Conservation (phyloP, 2,329 filamentous ascomycete genomes). For the Atkinsonella hypoxylon region DNA sequence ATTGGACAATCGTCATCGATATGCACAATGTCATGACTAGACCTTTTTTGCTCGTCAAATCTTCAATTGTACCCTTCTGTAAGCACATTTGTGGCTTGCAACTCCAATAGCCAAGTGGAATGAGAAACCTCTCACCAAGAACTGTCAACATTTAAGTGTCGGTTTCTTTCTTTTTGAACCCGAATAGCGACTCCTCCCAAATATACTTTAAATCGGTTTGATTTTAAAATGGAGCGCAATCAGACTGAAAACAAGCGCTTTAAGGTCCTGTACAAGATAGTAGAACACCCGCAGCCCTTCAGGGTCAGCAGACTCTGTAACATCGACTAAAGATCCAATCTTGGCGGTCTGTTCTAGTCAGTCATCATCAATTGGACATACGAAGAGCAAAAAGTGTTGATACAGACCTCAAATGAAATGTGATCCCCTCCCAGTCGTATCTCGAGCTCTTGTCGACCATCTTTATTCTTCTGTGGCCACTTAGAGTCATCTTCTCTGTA, state of each 20-base stretch:
- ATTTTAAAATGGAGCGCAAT: conserved; percentile 98
- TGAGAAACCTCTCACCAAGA: not conserved
- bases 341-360: conserved; percentile 70
- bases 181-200: not conserved
- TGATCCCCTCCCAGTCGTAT: conserved; percentile 89
- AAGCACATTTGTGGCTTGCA: not conserved
- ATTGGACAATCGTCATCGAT: no score
- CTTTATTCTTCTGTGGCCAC: conserved; percentile 99
- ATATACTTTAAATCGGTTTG: conserved; percentile 51
- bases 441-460: conserved; percentile 91
- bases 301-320: conserved; percentile 89
- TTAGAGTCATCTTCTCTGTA: conserved; percentile 90
- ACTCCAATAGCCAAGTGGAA: not conserved
- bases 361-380: conserved; percentile 3
- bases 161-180: no score
- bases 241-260: conserved; percentile 90
- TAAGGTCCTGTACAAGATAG: conserved; percentile 94
- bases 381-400: not conserved
- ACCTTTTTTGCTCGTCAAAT: no score
- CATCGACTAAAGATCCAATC: conserved; percentile 92
- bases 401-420: conserved; percentile 84
- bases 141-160: not conserved
- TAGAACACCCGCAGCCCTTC: conserved; percentile 96
- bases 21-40: no score
- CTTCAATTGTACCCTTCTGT: no score